Percentiles rank a stretch among this genome's conserved stretches.
Evolutionary conservation across 306 rosid species (phyloP).

Genomic region (Dryas octopetala): DNA sequence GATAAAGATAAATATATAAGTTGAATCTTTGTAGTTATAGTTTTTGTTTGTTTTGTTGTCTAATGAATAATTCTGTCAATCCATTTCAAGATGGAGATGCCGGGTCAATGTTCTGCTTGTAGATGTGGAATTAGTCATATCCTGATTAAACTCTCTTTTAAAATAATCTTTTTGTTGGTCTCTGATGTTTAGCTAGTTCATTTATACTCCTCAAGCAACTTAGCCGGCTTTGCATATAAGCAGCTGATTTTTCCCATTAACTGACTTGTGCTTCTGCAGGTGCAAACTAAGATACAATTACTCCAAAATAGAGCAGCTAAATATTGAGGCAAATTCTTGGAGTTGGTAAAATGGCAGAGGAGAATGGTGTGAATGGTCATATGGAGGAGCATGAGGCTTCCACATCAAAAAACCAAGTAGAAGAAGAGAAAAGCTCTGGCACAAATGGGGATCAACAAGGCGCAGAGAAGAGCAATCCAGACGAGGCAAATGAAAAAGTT

Average conservation of each 20-base stretch:
- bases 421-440: slow-evolving; percentile 22
- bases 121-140: neutral
- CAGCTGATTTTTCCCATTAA: slow-evolving; percentile 2
- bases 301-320: neutral
- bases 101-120: neutral
- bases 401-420: slow-evolving; percentile 33
- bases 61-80: neutral
- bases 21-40: neutral
- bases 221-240: slow-evolving; percentile 14
- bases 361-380: slow-evolving; percentile 31
- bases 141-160: neutral
- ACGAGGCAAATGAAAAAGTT: slow-evolving; percentile 47
- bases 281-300: slow-evolving; percentile 8
- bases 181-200: neutral
- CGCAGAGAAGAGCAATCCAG: slow-evolving; percentile 32
- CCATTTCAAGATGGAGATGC: neutral
- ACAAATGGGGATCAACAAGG: slow-evolving; percentile 21
- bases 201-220: neutral
- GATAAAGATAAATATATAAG: neutral
- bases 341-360: slow-evolving; percentile 42
- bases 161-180: neutral
- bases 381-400: slow-evolving; percentile 25
- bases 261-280: slow-evolving; percentile 25
- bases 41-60: neutral
- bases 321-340: slow-evolving; percentile 9